Evolutionary conservation across 257 asterid species (phyloP), one percentile per base, ranked within the genome.

Genomic region (Petrea volubilis): DNA sequence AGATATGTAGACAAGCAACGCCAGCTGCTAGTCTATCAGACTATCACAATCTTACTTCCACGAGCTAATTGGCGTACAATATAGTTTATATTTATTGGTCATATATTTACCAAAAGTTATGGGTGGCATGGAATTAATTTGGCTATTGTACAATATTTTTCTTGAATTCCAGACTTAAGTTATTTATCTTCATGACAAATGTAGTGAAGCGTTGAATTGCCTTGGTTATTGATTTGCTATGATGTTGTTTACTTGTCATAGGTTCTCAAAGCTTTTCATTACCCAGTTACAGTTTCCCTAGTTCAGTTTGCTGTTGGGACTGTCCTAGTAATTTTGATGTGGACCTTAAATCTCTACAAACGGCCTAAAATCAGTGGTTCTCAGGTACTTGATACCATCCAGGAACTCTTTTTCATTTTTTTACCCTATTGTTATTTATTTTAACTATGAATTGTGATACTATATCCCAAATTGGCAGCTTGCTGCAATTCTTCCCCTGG

Each of bases 291-390:
- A 15, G 80, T 88, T 46, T 83, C 90, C 51, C 72, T 87, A 7
- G 88, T 59, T 13, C 98, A 93, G 74, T 93, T 92, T 72, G 93
- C 96, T 8, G 81, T 88, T 40, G 97, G 98, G 21, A 73, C 96
- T 13, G 81, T 82, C 46, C 70, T 92, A 62, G 95, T 86, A 56
- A 41, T 60, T 60, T 60, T 81, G 21, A 92, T 92, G 98, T 92
- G 98, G 98, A 68, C 77, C 5, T 63, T 76, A 38, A 90, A 88
- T 76, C 88, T 92, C 51, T 82, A 84, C 90, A 90, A 82, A 78
- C 85, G 85, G 47, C 98, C 98, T 59, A 92, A 92, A 79, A 86
- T 92, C 75, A 92, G 84, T 66, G 86, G 90, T 34, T 83, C 85
- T 8, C 98, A 92, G 97, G 97, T 90, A 82, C 62, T 62, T 51